phyloP scores from a whole-genome alignment of 169 alveolate genomes.

The Plasmodium adleri region DNA sequence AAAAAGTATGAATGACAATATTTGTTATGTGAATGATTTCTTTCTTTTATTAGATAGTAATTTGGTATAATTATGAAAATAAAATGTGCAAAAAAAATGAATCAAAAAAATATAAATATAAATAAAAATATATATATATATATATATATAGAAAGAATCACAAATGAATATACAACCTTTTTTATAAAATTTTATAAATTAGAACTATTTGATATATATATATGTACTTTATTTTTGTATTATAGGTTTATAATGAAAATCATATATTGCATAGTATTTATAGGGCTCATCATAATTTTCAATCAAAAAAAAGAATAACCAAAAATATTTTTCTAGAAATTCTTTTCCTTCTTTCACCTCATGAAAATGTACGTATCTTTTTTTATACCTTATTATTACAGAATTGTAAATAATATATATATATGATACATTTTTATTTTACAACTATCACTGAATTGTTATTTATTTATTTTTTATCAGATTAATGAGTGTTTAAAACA shows the following conservation, averaged over 20 bases:
- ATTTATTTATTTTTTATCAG: conserved; percentile 8
- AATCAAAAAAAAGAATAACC: conserved; percentile 42
- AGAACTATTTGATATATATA: background rate
- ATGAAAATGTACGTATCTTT: conserved; percentile 24
- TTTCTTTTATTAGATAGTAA: conserved; percentile 52
- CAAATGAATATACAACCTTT: background rate
- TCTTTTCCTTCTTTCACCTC: conserved; percentile 45
- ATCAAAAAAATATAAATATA: background rate
- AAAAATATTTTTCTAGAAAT: conserved; percentile 52
- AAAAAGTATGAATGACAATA: background rate
- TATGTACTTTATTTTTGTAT: background rate
- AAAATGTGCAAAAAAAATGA: background rate
- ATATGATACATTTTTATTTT: background rate
- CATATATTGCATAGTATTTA: conserved; percentile 67
- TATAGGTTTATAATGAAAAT: conserved; percentile 41
- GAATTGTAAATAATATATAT: background rate
- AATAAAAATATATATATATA: too few species aligned
- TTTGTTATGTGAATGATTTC: conserved; percentile 1
- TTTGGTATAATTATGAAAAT: conserved; percentile 15
- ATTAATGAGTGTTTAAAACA: conserved; percentile 54
- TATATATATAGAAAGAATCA: background rate
- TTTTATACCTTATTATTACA: background rate
- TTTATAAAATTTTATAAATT: background rate
- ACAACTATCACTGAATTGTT: background rate
- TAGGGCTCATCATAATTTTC: conserved; percentile 36